Base-by-base conservation (phyloP, 2,329 filamentous ascomycete genomes). In the Cylindrodendrum hubeiense region DNA sequence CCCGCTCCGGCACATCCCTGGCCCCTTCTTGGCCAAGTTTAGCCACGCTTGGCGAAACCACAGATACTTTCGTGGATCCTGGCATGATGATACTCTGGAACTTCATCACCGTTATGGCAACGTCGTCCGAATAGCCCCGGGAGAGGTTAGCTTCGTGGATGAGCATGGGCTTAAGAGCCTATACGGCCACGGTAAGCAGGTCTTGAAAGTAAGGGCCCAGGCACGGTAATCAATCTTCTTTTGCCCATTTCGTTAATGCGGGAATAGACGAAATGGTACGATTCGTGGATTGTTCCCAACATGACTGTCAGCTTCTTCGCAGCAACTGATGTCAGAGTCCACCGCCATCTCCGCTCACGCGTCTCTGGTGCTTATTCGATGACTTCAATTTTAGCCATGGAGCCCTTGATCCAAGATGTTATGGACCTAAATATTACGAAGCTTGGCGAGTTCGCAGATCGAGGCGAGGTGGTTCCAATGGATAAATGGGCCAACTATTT, bases 291-390 rank as follows among this genome's bases (percentile, higher is more conserved):
- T 10, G 47, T 66, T 4, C 64, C 59, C 0, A 60, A 67, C 8
- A 67, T 66, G 63, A 67, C 59, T 0, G 26, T 66, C 22, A 67
- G 66, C 21, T 64, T 67, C 15, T 67, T 67, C 19, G 56, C 63
- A 0, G 51, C 66, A 0, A 66, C 53, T 3, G 59, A 67, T 2
- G 47, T 56, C 3, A 60, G 54, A 9, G 47, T 55, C 4, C 66
- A 67, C 44, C 59, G 66, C 17, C 51, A 57, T 7, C 64, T 67
- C 2, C 43, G 63, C 1, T 67, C 66, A 0, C 59, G 66, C 0
- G 63, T 67, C 2, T 63, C 66, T 4, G 46, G 41, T 8, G 55
- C 63, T 1, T 67, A 67, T 21, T 66, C 66, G 1, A 67, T 66
- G 66, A 66, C 66, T 8, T 54, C 59, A 1, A 66, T 66, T 7